Evolutionary conservation across 352 stramenopile genomes (phyloP).

Genomic region (Phytophthora sp.): DNA sequence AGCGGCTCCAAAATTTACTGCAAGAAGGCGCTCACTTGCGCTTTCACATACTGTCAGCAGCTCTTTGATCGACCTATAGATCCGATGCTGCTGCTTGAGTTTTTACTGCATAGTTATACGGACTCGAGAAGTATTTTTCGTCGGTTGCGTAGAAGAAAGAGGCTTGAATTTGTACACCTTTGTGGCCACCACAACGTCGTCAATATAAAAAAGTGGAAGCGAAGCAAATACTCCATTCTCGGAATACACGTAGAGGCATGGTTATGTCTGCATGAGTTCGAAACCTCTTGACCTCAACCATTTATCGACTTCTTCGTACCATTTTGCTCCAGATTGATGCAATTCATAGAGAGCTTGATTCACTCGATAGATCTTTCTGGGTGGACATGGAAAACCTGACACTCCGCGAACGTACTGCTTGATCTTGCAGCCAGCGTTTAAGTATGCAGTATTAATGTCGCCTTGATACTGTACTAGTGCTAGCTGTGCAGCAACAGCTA

Average conservation of each 20-base stretch:
- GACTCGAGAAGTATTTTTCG: too few relatives aligned
- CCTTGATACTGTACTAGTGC: conserved; percentile 5
- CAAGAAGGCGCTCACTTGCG: too few relatives aligned
- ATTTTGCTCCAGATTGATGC: conserved; percentile 25
- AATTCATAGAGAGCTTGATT: conserved; percentile 2
- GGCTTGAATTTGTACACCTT: conserved; percentile 17
- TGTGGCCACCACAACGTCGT: conserved; percentile 30
- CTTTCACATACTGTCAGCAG: too few relatives aligned
- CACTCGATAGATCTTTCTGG: conserved; percentile 16
- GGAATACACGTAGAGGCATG: conserved; percentile 8
- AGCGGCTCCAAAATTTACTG: too few relatives aligned
- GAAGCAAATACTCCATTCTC: conserved; percentile 16
- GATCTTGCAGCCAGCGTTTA: conserved; percentile 14
- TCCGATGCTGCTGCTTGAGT: too few relatives aligned
- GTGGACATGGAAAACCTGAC: conserved; percentile 5
- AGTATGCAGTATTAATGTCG: conserved; percentile 19
- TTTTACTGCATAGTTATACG: too few relatives aligned
- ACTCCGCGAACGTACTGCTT: conserved; percentile 13
- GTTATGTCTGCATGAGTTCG: conserved; percentile 2
- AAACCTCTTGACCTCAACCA: conserved; percentile 6
- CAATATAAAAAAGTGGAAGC: conserved; percentile 26
- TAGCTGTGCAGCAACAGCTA: not conserved
- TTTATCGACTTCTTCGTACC: conserved; percentile 12
- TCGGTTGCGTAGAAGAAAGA: conserved; percentile 17
- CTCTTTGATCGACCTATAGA: too few relatives aligned